Percentiles rank a stretch among this genome's conserved stretches.
These are phyloP conservation scores for Trichophyton simii DNA, from an alignment of 2,329 filamentous ascomycete species.

Conservation along the genomic window DNA sequence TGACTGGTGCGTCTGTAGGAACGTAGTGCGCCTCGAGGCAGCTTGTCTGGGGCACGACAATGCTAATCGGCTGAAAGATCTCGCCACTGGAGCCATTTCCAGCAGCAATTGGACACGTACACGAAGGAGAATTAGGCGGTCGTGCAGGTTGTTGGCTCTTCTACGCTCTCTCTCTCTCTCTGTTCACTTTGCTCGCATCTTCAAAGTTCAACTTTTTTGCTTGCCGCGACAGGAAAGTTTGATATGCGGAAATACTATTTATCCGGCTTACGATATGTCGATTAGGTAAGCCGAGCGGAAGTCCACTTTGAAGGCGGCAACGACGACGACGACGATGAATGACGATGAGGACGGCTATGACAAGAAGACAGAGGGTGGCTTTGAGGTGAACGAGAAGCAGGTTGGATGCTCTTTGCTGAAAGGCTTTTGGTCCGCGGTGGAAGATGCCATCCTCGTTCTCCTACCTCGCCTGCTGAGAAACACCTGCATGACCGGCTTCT, in stretches of 20 bases:
- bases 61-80: conserved; percentile 28
- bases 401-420: neutral
- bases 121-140: neutral
- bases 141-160: neutral
- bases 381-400: neutral
- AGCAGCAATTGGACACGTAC: conserved; percentile 7
- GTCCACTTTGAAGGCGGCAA: no score
- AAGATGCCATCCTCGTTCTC: neutral
- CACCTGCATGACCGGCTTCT: neutral
- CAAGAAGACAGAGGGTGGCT: neutral
- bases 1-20: neutral
- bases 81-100: conserved; percentile 30
- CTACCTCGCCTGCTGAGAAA: neutral
- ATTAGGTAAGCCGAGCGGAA: no score
- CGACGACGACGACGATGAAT: no score
- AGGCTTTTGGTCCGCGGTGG: neutral
- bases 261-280: neutral
- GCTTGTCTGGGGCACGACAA: conserved; percentile 23
- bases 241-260: neutral
- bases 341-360: no score
- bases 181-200: neutral
- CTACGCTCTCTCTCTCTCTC: neutral
- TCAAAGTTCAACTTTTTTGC: neutral
- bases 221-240: conserved; percentile 3
- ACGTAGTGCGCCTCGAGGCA: neutral